Percentiles rank a stretch among this genome's conserved stretches.
These are phyloP conservation scores for Suhomyces sp. DNA, from an alignment of 805 yeast species.

Conservation along the genomic window DNA sequence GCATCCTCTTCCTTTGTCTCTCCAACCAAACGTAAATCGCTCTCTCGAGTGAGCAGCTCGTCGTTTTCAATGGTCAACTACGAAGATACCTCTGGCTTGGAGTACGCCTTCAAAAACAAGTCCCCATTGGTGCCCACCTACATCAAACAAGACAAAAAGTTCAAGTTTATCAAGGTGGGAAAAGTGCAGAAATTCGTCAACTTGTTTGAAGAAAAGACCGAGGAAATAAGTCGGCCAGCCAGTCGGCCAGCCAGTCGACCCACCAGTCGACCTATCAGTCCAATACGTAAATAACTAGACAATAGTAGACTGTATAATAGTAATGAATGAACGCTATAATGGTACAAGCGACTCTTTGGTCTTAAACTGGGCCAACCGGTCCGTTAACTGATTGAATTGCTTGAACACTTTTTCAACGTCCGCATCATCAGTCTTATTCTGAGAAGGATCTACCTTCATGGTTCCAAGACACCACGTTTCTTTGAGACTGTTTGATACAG, in stretches of 20 bases:
- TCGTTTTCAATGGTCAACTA: constrained; percentile 24
- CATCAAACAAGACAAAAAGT: constrained; percentile 41
- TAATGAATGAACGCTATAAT: neutral
- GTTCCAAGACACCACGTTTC: constrained; percentile 61
- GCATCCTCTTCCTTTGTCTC: constrained; percentile 12
- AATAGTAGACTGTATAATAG: constrained; percentile 1
- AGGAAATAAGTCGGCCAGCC: neutral
- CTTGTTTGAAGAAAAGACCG: constrained; percentile 37
- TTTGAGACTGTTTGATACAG: constrained; percentile 46
- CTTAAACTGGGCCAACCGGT: constrained; percentile 24
- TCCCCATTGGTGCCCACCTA: constrained; percentile 31
- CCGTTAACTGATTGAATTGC: constrained; percentile 35
- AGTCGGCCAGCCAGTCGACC: constrained; percentile 1
- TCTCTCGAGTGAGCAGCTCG: constrained; percentile 16
- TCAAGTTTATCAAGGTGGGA: constrained; percentile 44
- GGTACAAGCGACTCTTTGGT: neutral
- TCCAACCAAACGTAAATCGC: constrained; percentile 12
- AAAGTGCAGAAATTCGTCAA: constrained; percentile 45
- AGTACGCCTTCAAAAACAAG: constrained; percentile 28
- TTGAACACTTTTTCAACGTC: constrained; percentile 23
- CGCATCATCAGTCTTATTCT: constrained; percentile 15
- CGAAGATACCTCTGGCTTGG: constrained; percentile 27
- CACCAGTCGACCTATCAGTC: constrained; percentile 4
- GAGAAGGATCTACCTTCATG: constrained; percentile 31
- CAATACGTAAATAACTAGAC: neutral